Percentiles rank a stretch among this genome's conserved stretches.
Evolutionary conservation across 2,329 filamentous ascomycete species (phyloP).

Genomic region (Colletotrichum salicis): DNA sequence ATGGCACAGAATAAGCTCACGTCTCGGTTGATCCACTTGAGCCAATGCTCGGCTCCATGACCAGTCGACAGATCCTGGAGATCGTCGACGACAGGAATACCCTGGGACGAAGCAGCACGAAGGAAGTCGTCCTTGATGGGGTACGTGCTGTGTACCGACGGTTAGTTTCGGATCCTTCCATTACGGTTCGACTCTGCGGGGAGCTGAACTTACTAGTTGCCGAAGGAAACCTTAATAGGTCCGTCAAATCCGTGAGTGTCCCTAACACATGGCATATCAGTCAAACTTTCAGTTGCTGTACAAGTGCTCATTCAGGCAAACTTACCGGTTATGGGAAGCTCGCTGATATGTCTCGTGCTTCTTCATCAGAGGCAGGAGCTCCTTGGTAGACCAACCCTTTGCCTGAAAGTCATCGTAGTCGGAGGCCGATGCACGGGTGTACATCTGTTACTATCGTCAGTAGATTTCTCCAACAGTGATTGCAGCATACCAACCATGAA

Average conservation of each 20-base stretch:
- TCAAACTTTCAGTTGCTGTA: neutral
- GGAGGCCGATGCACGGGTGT: conserved; percentile 76
- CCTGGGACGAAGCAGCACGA: conserved; percentile 76
- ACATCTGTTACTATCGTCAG: conserved; percentile 64
- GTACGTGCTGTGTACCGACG: conserved; percentile 63
- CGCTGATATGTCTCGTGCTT: conserved; percentile 85
- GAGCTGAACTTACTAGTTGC: conserved; percentile 65
- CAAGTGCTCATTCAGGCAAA: neutral
- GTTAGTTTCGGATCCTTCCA: conserved; percentile 8
- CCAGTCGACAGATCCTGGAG: conserved; percentile 76
- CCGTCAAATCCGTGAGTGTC: conserved; percentile 82
- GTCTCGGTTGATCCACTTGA: conserved; percentile 85
- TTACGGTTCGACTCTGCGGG: neutral
- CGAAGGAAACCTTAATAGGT: conserved; percentile 84
- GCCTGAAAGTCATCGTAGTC: conserved; percentile 84
- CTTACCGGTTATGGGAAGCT: conserved; percentile 66
- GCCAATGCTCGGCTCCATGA: conserved; percentile 82
- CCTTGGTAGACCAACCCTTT: conserved; percentile 82
- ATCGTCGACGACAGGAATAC: conserved; percentile 79
- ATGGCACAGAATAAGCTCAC: conserved; percentile 42
- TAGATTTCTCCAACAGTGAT: neutral
- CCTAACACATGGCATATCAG: conserved; percentile 42
- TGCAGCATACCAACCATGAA: conserved; percentile 67
- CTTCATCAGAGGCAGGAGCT: conserved; percentile 79
- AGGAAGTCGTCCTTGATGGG: conserved; percentile 86